Conservation (phyloP, 2,329 filamentous ascomycete genomes). For the Cryphonectria japonica region DNA sequence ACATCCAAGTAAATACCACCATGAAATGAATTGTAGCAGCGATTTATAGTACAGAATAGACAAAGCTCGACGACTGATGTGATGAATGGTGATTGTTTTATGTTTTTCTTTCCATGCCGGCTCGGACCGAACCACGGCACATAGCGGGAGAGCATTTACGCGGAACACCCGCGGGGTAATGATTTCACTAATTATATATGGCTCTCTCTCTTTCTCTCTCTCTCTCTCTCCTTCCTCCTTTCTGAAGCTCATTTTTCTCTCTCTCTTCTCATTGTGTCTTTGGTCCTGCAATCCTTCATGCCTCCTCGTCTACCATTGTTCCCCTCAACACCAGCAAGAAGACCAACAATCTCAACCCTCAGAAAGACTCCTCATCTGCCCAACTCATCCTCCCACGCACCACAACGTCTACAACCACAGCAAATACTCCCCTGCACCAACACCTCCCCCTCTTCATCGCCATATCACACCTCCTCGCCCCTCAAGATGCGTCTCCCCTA, state of each 20-base stretch:
- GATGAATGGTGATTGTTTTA: not conserved
- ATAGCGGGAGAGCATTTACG: conserved; percentile 11
- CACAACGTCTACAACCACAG: not conserved
- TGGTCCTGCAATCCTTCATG: not conserved
- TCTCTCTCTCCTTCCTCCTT: not conserved
- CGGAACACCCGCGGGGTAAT: conserved; percentile 6
- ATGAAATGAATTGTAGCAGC: too few relatives aligned
- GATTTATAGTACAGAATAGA: not conserved
- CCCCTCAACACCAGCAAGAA: not conserved
- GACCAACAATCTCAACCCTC: not conserved
- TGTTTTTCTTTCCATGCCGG: not conserved
- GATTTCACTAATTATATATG: not conserved
- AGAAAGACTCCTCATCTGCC: not conserved
- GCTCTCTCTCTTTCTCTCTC: not conserved
- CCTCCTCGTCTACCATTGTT: not conserved
- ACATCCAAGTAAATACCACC: not conserved
- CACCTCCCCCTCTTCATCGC: not conserved
- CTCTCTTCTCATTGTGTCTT: too few relatives aligned
- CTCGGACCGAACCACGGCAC: not conserved
- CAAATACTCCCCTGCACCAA: not conserved
- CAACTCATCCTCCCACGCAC: not conserved
- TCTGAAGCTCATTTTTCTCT: too few relatives aligned
- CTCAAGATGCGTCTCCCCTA: conserved; percentile 70
- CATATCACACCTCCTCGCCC: conserved; percentile 24
- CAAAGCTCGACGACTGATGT: not conserved